Evolutionary conservation across 2,329 filamentous ascomycete species (phyloP), one percentile per base, ranked within the genome.

Genomic region (Cordyceps tenuipes): DNA sequence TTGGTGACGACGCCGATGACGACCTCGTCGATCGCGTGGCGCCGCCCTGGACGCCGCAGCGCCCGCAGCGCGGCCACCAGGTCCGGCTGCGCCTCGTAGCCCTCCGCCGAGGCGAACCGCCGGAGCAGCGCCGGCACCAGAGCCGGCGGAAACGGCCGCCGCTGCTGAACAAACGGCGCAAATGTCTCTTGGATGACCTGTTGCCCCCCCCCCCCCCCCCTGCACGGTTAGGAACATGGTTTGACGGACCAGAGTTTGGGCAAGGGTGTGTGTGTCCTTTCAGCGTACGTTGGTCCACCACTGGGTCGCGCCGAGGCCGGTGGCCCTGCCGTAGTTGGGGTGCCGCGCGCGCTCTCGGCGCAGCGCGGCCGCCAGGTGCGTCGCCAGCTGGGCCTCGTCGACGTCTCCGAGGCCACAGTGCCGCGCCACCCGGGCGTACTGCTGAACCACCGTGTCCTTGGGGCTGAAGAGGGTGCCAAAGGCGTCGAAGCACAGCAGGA

Each of bases 381-480:
- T 64, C 44, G 69, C 63, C 31, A 80, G 72, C 60, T 78, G 71
- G 3, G 73, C 69, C 29, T 77, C 72, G 2, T 64, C 71, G 58
- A 80, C 73, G 62, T 71, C 69, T 9, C 65, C 64, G 46, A 85
- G 65, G 3, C 83, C 82, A 66, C 80, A 75, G 57, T 75, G 69
- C 19, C 75, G 68, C 1, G 83, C 84, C 2, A 81, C 73, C 21
- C 76, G 70, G 43, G 71, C 76, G 68, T 88, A 88, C 64, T 85
- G 81, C 57, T 73, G 68, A 5, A 75, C 72, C 8, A 87, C 77
- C 1, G 81, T 72, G 10, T 67, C 65, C 53, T 73, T 77, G 0
- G 83, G 82, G 12, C 69, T 72, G 69, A 85, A 86, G 2, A 88
- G 72, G 0, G 84, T 88, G n/a, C 81, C 83, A 64, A 86, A 87